Evolutionary conservation across 192 early-diverging fungal genomes (phyloP).

Genomic region (Rhizophagus clarus): DNA sequence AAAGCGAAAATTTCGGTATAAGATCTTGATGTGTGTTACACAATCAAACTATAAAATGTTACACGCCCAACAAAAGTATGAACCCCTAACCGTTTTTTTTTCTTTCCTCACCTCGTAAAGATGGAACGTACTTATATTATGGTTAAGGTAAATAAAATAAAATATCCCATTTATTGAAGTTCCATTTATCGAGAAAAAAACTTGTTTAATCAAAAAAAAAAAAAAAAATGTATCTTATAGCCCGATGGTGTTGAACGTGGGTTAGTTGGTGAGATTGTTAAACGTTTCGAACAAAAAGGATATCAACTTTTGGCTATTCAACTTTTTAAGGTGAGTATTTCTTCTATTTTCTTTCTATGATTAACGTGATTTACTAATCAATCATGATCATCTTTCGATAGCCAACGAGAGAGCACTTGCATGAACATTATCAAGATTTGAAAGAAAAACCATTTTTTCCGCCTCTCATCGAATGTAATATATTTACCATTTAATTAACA

Average conservation of each 20-base stretch:
- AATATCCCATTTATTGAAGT: not conserved
- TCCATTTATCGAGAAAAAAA: not conserved
- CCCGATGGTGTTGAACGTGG: slow-evolving; percentile 70
- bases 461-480: slow-evolving; percentile 57
- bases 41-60: no score
- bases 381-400: slow-evolving; percentile 20
- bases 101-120: not conserved
- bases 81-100: no score
- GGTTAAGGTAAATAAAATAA: slow-evolving; percentile 46
- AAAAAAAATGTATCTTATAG: not conserved
- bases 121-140: slow-evolving; percentile 59
- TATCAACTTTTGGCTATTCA: slow-evolving; percentile 89
- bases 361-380: not conserved
- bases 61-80: no score
- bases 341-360: not conserved
- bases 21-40: no score
- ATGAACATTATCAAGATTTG: slow-evolving; percentile 85
- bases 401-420: slow-evolving; percentile 43
- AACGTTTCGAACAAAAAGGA: slow-evolving; percentile 89
- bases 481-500: not conserved
- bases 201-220: not conserved
- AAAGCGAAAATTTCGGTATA: no score
- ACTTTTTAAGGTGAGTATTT: slow-evolving; percentile 51
- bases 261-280: slow-evolving; percentile 91
- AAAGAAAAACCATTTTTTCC: slow-evolving; percentile 89